Base-by-base conservation (phyloP, 805 yeast genomes). In the Candida michaelii region DNA sequence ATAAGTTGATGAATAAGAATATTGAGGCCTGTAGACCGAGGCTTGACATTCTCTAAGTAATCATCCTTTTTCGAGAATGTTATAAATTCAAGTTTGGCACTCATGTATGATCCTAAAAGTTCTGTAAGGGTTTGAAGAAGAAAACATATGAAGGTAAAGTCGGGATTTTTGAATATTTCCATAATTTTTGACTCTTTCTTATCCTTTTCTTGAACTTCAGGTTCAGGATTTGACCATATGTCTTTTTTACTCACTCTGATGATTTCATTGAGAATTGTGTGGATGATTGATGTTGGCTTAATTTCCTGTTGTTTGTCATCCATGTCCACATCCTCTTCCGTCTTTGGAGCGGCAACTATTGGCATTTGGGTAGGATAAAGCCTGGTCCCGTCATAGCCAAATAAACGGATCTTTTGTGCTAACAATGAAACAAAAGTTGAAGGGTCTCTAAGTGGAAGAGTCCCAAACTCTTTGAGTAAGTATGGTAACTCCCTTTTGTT, bases 11-110 rank as follows among this genome's bases (percentile, higher is more conserved):
- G 89, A 13, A 89, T 61, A 45, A 89, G 74, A 51, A 86, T 79
- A 56, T 89, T 87, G 47, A 90, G 61, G 1, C 91, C 82, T 0
- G 95, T 84, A 0, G 88, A 72, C 21, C 91, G 73, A 2, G 95
- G 95, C 53, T 82, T 87, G 12, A 73, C 65, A 2, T 65, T 55
- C 11, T 66, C 77, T 1, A 48, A 44, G 10, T 13, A 15, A 27
- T 42, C 54, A 40, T 54, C 42, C 57, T 82, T 80, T 68, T 82
- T 83, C 1, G 91, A 80, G 51, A 79, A 90, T 0, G 91, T 82
- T 43, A 89, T 65, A 53, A 90, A 85, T 53, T 89, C 96, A 38
- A 85, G 73, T 58, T 90, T 90, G 39, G 89, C 79, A 47, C 82
- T 83, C 47, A 82, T 84, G 58, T 89, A 90, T 1, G 96, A 85